A percentile compares a stretch with the other conserved stretches of the same genome.
Conservation (phyloP, 192 early-diverging fungal genomes). For the Rhizoclosmatium sp. region DNA sequence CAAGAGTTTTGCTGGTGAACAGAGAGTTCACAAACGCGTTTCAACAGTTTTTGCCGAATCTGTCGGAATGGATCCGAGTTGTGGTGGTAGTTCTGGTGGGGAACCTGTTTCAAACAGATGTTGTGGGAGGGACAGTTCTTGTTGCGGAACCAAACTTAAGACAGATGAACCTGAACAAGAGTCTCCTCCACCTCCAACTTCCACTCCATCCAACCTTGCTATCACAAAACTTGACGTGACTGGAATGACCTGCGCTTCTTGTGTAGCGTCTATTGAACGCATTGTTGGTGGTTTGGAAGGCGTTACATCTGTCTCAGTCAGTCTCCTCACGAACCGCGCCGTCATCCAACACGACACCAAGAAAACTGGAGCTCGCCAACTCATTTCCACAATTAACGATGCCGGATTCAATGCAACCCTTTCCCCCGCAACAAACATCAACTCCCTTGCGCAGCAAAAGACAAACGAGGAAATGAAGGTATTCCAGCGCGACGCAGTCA, state of each 20-base stretch:
- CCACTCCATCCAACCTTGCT: neutral
- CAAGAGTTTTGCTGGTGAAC: neutral
- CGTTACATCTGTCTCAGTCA: constrained; percentile 40
- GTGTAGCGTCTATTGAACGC: constrained; percentile 50
- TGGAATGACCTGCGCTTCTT: constrained; percentile 63
- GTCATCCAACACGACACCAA: constrained; percentile 59
- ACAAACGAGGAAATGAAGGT: constrained; percentile 55
- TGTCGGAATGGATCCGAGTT: constrained; percentile 2
- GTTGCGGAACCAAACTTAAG: neutral
- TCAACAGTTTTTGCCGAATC: constrained; percentile 3
- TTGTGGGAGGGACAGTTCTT: constrained; percentile 16
- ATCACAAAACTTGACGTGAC: constrained; percentile 41
- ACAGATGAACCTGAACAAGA: neutral
- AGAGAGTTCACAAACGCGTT: neutral
- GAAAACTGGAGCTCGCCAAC: constrained; percentile 66
- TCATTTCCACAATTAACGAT: constrained; percentile 65
- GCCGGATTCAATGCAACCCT: constrained; percentile 67
- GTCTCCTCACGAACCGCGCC: constrained; percentile 48
- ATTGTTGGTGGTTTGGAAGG: constrained; percentile 32
- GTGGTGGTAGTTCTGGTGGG: neutral
- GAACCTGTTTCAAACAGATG: neutral
- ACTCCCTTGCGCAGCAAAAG: constrained; percentile 45
- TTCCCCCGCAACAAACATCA: constrained; percentile 35
- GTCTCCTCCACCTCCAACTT: neutral
- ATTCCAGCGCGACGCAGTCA: constrained; percentile 46